Evolutionary conservation across 1,284 basidiomycete species (phyloP).

Genomic region (Ceratobasidium sp.): DNA sequence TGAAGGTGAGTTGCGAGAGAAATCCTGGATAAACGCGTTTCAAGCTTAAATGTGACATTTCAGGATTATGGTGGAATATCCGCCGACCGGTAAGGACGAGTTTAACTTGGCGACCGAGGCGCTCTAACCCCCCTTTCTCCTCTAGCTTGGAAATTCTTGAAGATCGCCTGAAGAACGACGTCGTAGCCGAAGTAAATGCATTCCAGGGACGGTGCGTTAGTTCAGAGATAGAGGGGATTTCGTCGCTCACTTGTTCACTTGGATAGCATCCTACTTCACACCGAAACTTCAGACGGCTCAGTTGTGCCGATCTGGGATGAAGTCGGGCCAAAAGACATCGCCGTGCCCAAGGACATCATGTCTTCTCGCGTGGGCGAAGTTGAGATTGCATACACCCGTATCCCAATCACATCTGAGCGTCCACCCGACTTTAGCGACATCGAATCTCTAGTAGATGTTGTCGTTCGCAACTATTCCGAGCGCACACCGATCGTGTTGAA

Average conservation of each 20-base stretch:
- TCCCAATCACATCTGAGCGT: conserved; percentile 85
- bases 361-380: conserved; percentile 63
- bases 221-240: not conserved
- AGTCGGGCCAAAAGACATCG: conserved; percentile 78
- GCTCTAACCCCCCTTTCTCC: conserved; percentile 1
- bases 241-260: not conserved
- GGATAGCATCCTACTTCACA: conserved; percentile 83
- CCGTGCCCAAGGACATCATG: conserved; percentile 93
- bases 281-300: conserved; percentile 87
- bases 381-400: conserved; percentile 80
- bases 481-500: conserved; percentile 92
- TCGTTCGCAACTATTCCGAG: conserved; percentile 76
- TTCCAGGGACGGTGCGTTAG: conserved; percentile 45
- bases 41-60: conserved; percentile 23
- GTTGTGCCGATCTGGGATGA: conserved; percentile 98
- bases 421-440: conserved; percentile 60
- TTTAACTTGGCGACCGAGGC: not conserved
- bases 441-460: conserved; percentile 81
- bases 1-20: conserved; percentile 66
- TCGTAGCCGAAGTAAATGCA: conserved; percentile 59
- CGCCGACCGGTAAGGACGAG: conserved; percentile 63
- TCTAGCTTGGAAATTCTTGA: conserved; percentile 81
- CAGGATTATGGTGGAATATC: conserved; percentile 94
- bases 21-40: conserved; percentile 1
- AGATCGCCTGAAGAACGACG: conserved; percentile 90